These are phyloP conservation scores for Lachancea quebecensis DNA, from an alignment of 805 yeast species.

Conservation along the genomic window DNA sequence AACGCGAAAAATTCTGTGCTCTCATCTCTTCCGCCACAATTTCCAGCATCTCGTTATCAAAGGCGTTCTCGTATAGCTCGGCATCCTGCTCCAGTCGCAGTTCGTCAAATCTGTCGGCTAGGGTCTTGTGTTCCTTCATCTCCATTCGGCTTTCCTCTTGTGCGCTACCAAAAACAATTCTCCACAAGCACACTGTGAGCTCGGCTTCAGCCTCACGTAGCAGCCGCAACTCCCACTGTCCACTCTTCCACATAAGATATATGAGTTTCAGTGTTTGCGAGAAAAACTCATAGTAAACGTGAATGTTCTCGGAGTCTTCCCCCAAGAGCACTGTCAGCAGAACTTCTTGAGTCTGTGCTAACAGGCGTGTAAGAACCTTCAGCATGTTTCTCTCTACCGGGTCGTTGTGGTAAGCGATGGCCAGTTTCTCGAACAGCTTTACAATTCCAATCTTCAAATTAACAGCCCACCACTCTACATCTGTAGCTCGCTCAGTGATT, in stretches of 20 bases:
- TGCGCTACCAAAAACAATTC: slow-evolving; percentile 42
- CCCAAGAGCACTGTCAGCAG: slow-evolving; percentile 8
- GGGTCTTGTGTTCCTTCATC: slow-evolving; percentile 15
- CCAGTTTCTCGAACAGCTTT: slow-evolving; percentile 41
- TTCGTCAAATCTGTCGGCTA: slow-evolving; percentile 35
- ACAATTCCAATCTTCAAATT: slow-evolving; percentile 40
- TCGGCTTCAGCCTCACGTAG: slow-evolving; percentile 36
- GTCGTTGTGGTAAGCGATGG: slow-evolving; percentile 18
- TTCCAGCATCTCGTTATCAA: slow-evolving; percentile 40
- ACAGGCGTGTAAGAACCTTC: slow-evolving; percentile 18
- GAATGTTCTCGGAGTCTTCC: slow-evolving; percentile 5
- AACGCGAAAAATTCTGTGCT: slow-evolving; percentile 28
- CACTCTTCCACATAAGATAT: slow-evolving; percentile 6
- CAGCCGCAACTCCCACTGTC: slow-evolving; percentile 13
- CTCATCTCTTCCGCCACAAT: slow-evolving; percentile 31
- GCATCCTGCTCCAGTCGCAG: slow-evolving; percentile 21
- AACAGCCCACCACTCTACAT: slow-evolving; percentile 22
- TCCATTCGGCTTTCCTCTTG: slow-evolving; percentile 14
- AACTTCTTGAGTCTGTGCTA: slow-evolving; percentile 24
- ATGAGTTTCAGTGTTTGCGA: slow-evolving; percentile 6
- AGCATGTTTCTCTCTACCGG: slow-evolving; percentile 20
- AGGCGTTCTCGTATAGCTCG: slow-evolving; percentile 32
- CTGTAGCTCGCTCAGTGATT: slow-evolving; percentile 4
- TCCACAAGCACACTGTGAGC: slow-evolving; percentile 43
- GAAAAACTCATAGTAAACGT: slow-evolving; percentile 3